Conservation (phyloP, 148 eudicot genomes). For the Mesembryanthemum crystallinum region DNA sequence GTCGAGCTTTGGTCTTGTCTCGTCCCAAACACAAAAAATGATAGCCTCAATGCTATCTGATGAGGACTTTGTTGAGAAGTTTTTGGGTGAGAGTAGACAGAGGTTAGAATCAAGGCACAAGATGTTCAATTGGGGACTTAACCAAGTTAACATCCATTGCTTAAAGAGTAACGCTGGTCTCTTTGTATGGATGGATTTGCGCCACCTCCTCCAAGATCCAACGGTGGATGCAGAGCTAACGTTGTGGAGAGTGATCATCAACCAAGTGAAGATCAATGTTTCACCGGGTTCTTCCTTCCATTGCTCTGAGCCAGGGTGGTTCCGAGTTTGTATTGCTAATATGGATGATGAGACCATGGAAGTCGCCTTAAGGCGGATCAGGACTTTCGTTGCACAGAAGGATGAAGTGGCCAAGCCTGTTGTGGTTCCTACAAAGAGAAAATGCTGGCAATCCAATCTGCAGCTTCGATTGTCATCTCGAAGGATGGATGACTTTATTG, state of each 20-base stretch:
- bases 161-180: constrained; percentile 59
- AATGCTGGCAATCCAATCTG: constrained; percentile 51
- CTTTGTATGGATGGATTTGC: constrained; percentile 61
- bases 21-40: constrained; percentile 47
- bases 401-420: constrained; percentile 21
- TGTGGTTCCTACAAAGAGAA: constrained; percentile 37
- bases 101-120: constrained; percentile 37
- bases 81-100: constrained; percentile 30
- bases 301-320: constrained; percentile 71
- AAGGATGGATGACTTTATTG: constrained; percentile 54
- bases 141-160: constrained; percentile 37
- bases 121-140: constrained; percentile 34
- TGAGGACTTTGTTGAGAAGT: constrained; percentile 34
- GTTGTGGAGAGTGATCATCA: constrained; percentile 50
- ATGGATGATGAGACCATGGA: constrained; percentile 49
- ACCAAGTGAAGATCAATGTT: constrained; percentile 52
- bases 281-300: constrained; percentile 69
- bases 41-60: constrained; percentile 34
- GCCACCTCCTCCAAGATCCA: constrained; percentile 34
- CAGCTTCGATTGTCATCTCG: constrained; percentile 59
- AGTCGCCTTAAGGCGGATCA: constrained; percentile 42
- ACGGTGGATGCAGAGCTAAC: constrained; percentile 51
- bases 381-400: constrained; percentile 35
- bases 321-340: constrained; percentile 67
- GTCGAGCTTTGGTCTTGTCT: constrained; percentile 61